Base-by-base conservation (phyloP, 352 stramenopile species). In the Plasmopara muralis region DNA sequence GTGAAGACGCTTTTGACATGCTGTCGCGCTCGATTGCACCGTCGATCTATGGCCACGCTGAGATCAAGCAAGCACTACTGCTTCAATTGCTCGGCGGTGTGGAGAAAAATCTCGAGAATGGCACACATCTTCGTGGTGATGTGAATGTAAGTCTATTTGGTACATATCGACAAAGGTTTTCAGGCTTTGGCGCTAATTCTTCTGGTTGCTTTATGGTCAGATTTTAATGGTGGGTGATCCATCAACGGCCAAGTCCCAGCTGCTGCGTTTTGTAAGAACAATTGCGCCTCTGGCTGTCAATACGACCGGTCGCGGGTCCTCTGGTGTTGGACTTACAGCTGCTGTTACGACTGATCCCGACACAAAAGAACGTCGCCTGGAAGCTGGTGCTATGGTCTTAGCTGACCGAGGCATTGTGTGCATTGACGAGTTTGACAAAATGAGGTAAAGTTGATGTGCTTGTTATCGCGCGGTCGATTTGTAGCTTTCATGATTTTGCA, bases 351-450 rank as follows among this genome's bases (percentile, higher is more conserved):
- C 91, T 31, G 97, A 99, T 65, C 93, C 94, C 5, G 93, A 98
- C 40, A 97, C 89, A 6, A 95, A 93, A 30, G 87, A 96, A 54
- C 73, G 85, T 64, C 96, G 76, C 77, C 85, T 87, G 56, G 97
- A 99, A 76, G 97, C 97, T 25, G 97, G 97, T 50, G 97, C 97
- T 6, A 99, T 99, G 96, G 97, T 99, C 8, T 70, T 99, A 12
- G 97, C 97, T 4, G 97, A 99, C 68, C 69, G 97, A 25, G 97
- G 97, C 34, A 86, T 99, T 46, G 96, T 99, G 15, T 99, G 97
- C 67, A 99, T 99, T 33, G 97, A 99, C 73, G 97, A 99, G 66
- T 98, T 98, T 47, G 95, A 98, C 62, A 98, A 98, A 68, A 98
- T 98, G 95, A 96, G 84, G 74, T 93, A 57, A 28, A 4, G 3